Evolutionary conservation across 1,284 basidiomycete species (phyloP).

Genomic region (Phaffia rhodozyma): DNA sequence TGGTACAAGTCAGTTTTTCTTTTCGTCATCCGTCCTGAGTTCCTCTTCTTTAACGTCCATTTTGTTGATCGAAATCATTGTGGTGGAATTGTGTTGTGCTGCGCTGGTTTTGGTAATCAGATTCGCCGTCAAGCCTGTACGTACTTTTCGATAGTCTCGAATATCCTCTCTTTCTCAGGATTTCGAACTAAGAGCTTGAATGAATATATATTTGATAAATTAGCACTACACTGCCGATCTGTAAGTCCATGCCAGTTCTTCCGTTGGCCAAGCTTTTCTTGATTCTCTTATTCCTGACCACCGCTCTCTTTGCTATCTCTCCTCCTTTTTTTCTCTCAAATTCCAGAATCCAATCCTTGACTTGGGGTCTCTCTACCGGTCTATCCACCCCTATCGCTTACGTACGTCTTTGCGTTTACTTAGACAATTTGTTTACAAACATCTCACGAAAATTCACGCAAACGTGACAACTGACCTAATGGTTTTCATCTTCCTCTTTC

Average conservation of each 20-base stretch:
- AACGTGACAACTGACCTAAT: too few relatives aligned
- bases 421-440: conserved; percentile 64
- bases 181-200: too few relatives aligned
- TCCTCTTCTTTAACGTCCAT: too few relatives aligned
- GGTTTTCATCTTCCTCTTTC: too few relatives aligned
- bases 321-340: too few relatives aligned
- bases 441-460: conserved; percentile 21
- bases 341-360: conserved; percentile 53
- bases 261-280: not conserved
- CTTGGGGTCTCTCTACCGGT: conserved; percentile 82
- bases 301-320: not conserved
- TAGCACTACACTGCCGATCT: conserved; percentile 50
- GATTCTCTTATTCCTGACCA: not conserved
- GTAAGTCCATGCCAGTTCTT: conserved; percentile 24
- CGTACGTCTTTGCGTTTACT: conserved; percentile 87
- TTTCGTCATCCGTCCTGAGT: too few relatives aligned
- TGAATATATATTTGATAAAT: too few relatives aligned
- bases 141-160: not conserved
- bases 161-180: conserved; percentile 12
- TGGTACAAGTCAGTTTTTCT: conserved; percentile 39
- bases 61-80: too few relatives aligned
- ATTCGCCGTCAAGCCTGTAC: conserved; percentile 3
- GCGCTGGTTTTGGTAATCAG: too few relatives aligned
- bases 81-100: too few relatives aligned
- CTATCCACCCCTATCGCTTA: conserved; percentile 77